These are phyloP conservation scores for Metschnikowia baotianmanensis DNA, from an alignment of 805 yeast species.

Conservation along the genomic window DNA sequence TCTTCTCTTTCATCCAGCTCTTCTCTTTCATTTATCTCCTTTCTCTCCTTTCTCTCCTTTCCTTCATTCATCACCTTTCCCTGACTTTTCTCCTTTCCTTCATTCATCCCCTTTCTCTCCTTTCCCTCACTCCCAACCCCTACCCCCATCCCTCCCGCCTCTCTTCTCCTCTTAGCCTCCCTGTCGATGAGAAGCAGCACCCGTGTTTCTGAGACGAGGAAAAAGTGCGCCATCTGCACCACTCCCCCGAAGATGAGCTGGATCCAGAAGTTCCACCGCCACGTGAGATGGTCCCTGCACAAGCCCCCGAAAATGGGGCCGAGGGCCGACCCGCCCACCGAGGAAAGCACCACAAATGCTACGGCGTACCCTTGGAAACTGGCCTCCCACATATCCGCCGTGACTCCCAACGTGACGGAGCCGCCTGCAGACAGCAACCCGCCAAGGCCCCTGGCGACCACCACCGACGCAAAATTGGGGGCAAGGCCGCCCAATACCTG, in stretches of 20 bases:
- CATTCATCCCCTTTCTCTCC: too few species aligned
- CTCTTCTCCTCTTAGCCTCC: conserved; percentile 36
- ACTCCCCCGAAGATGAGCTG: conserved; percentile 37
- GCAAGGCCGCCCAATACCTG: conserved; percentile 32
- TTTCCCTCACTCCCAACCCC: too few species aligned
- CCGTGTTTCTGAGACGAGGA: conserved; percentile 37
- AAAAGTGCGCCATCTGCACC: conserved; percentile 32
- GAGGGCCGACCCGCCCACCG: conserved; percentile 31
- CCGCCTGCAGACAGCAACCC: conserved; percentile 35
- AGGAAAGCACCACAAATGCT: conserved; percentile 31
- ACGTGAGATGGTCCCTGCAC: conserved; percentile 19
- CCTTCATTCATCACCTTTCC: too few species aligned
- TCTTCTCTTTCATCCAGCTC: too few species aligned
- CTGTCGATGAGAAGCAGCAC: conserved; percentile 32
- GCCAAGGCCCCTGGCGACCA: conserved; percentile 28
- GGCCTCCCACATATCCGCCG: conserved; percentile 35
- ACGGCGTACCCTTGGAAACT: conserved; percentile 33
- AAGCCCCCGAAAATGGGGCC: conserved; percentile 32
- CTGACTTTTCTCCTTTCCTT: too few species aligned
- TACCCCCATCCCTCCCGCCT: too few species aligned
- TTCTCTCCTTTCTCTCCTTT: too few species aligned
- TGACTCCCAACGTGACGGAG: conserved; percentile 33
- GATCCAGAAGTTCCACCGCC: conserved; percentile 31
- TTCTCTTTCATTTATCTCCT: too few species aligned
- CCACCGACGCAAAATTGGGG: conserved; percentile 27